phyloP scores from a whole-genome alignment of 1,284 basidiomycete species.

The Marasmius oreades region DNA sequence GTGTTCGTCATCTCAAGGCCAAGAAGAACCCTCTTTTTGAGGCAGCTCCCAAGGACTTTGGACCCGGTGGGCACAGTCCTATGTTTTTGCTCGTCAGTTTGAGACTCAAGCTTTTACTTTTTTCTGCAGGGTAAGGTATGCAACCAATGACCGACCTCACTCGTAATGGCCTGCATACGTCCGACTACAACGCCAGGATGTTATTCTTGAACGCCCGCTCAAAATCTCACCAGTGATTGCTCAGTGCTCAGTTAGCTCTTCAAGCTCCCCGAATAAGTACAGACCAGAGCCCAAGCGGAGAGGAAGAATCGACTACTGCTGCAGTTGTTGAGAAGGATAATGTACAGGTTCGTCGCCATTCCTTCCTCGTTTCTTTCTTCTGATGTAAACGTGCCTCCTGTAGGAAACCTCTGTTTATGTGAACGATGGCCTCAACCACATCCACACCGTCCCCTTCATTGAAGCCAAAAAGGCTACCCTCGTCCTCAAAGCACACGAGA shows the following conservation, averaged over 20 bases:
- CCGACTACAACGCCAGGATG: constrained; percentile 97
- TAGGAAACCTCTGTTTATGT: constrained; percentile 84
- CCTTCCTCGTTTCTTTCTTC: neutral
- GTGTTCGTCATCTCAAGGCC: constrained; percentile 66
- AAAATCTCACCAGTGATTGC: constrained; percentile 99
- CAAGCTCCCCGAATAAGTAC: constrained; percentile 98
- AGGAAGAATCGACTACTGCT: constrained; percentile 87
- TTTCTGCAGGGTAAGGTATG: constrained; percentile 68
- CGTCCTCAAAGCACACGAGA: constrained; percentile 97
- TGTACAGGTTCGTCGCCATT: constrained; percentile 32
- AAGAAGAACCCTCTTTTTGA: constrained; percentile 98
- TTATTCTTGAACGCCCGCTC: constrained; percentile 96
- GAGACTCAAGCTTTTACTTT: neutral
- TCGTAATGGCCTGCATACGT: constrained; percentile 99
- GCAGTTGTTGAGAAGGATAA: constrained; percentile 77
- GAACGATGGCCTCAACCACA: constrained; percentile 98
- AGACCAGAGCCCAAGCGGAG: constrained; percentile 94
- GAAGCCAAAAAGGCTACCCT: constrained; percentile 98
- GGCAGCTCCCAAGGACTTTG: constrained; percentile 87
- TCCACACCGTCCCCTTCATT: constrained; percentile 90
- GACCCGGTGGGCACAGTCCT: constrained; percentile 58
- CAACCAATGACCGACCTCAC: constrained; percentile 90
- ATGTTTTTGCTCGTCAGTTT: neutral
- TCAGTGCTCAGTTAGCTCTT: constrained; percentile 96
- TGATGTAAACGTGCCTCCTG: constrained; percentile 17